Evolutionary conservation across 306 rosid genomes (phyloP).

Genomic region (Luffa aegyptiaca): DNA sequence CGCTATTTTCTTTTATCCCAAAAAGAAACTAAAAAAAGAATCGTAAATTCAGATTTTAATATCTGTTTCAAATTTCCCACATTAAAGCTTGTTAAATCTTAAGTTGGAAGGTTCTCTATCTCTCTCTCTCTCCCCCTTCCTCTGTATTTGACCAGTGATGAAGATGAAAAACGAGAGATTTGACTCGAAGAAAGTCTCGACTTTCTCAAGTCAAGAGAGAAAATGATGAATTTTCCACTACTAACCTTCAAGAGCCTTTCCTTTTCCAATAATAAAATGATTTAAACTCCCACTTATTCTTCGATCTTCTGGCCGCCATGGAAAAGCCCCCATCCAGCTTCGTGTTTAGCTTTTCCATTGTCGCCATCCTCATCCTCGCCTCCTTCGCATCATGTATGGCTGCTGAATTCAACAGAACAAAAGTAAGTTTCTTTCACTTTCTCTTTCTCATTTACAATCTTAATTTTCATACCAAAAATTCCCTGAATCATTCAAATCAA

Average conservation of each 20-base stretch:
- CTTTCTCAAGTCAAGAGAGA: not conserved
- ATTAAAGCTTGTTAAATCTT: too few species aligned
- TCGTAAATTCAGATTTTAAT: not conserved
- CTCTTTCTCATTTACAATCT: not conserved
- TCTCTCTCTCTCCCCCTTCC: not conserved
- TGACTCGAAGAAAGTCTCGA: not conserved
- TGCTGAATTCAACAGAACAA: slow-evolving; percentile 52
- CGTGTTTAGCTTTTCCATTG: slow-evolving; percentile 17
- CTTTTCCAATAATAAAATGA: not conserved
- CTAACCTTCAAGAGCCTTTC: not conserved
- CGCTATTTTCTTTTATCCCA: too few species aligned
- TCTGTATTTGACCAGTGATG: not conserved
- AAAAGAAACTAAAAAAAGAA: not conserved
- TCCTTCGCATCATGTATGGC: slow-evolving; percentile 61
- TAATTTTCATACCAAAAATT: not conserved
- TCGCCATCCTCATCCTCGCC: slow-evolving; percentile 37
- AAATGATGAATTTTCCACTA: not conserved
- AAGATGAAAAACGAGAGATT: not conserved
- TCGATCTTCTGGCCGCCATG: slow-evolving; percentile 17
- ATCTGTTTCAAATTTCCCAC: not conserved
- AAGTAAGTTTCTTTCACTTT: slow-evolving; percentile 26
- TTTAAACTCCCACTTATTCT: not conserved
- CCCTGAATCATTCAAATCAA: not conserved
- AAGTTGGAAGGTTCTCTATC: too few species aligned
- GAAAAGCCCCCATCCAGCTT: slow-evolving; percentile 34